These are phyloP conservation scores for Erodium moschatum DNA, from an alignment of 441 rosid species.

Conservation along the genomic window DNA sequence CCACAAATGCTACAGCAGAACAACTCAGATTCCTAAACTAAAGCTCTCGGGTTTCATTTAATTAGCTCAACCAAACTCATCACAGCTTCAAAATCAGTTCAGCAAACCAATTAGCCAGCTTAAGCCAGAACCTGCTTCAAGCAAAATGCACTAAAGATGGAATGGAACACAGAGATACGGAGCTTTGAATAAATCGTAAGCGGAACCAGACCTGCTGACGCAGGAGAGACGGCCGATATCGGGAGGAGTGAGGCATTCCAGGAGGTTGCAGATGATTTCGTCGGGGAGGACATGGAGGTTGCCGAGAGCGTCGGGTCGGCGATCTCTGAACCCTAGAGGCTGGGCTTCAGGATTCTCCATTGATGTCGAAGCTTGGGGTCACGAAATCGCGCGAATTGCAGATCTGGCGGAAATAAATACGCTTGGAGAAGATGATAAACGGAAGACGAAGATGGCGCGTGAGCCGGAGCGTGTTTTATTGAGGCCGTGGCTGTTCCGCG, in stretches of 20 bases:
- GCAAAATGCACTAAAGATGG: not conserved
- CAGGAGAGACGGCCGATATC: constrained; percentile 74
- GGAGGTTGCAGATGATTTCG: constrained; percentile 52
- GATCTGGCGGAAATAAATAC: not conserved
- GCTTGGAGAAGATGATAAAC: constrained; percentile 3
- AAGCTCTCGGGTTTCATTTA: not conserved
- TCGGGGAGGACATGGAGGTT: constrained; percentile 57
- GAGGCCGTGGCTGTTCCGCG: not conserved
- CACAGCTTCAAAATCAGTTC: not conserved
- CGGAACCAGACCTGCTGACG: constrained; percentile 63
- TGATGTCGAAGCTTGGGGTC: constrained; percentile 3
- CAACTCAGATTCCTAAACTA: not conserved
- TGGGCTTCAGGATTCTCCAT: constrained; percentile 38
- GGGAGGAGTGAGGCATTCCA: constrained; percentile 56
- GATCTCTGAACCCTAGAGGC: constrained; percentile 35
- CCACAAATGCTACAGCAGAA: not conserved
- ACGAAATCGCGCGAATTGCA: not conserved
- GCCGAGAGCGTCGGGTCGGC: constrained; percentile 66
- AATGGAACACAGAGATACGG: not conserved
- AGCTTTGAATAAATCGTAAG: not conserved
- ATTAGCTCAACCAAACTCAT: not conserved
- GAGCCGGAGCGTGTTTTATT: not conserved
- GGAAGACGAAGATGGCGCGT: not conserved
- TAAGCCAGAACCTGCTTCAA: not conserved
- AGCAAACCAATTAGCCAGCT: not conserved